These are phyloP conservation scores for Trametes cingulata DNA, from an alignment of 768 basidiomycete species.

Conservation along the genomic window DNA sequence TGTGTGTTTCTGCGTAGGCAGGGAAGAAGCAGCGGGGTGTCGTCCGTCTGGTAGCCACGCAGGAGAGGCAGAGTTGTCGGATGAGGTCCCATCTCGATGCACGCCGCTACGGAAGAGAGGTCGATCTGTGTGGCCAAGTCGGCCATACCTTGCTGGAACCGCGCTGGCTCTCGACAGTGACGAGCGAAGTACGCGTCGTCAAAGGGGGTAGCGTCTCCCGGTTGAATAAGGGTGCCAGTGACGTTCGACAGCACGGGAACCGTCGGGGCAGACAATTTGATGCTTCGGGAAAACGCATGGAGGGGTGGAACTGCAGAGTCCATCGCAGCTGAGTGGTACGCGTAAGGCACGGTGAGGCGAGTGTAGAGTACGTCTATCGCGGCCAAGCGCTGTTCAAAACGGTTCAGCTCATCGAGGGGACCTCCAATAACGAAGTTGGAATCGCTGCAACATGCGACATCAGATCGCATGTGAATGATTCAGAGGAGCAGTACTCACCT, in stretches of 20 bases:
- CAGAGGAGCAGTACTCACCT: slow-evolving; percentile 25
- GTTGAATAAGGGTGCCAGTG: slow-evolving; percentile 49
- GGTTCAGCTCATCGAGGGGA: slow-evolving; percentile 42
- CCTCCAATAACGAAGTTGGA: slow-evolving; percentile 63
- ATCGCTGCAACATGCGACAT: slow-evolving; percentile 30
- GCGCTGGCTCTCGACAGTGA: slow-evolving; percentile 61
- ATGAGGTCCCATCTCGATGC: slow-evolving; percentile 73
- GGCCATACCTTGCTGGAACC: slow-evolving; percentile 52
- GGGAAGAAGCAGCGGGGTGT: slow-evolving; percentile 42
- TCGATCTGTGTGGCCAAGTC: slow-evolving; percentile 36
- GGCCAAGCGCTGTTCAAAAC: slow-evolving; percentile 46
- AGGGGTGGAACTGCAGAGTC: slow-evolving; percentile 54
- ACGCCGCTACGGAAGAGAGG: slow-evolving; percentile 40
- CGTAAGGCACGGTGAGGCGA: slow-evolving; percentile 56
- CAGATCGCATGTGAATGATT: background rate
- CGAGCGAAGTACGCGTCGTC: slow-evolving; percentile 53
- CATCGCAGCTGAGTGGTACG: slow-evolving; percentile 71
- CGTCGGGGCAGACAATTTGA: slow-evolving; percentile 46
- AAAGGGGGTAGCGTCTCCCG: slow-evolving; percentile 53
- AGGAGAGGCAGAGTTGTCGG: slow-evolving; percentile 59
- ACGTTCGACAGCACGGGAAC: slow-evolving; percentile 68
- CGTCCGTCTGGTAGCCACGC: slow-evolving; percentile 27
- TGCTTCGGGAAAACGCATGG: slow-evolving; percentile 36
- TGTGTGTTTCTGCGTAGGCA: slow-evolving; percentile 50
- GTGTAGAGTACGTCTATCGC: slow-evolving; percentile 38